These are phyloP conservation scores for Loxodes magnus DNA, from an alignment of 73 alveolate species.

Conservation along the genomic window DNA sequence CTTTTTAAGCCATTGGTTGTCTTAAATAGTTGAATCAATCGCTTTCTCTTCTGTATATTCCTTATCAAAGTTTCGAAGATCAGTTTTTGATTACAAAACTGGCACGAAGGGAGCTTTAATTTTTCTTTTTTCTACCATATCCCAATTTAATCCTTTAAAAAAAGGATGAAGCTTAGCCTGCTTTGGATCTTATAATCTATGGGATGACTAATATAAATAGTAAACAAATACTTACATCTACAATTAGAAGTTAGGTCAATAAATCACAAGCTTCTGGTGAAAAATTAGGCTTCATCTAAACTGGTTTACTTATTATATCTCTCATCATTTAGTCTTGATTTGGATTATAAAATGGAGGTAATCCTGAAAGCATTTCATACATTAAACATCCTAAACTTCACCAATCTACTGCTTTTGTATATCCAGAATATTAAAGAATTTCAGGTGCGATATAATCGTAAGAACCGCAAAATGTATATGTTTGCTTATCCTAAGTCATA, in stretches of 20 bases:
- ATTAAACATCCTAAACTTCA: slow-evolving; percentile 81
- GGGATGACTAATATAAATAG: too few species aligned
- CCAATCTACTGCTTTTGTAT: slow-evolving; percentile 89
- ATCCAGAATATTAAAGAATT: slow-evolving; percentile 71
- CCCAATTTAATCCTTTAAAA: slow-evolving; percentile 51
- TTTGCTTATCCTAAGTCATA: slow-evolving; percentile 37
- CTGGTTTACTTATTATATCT: background rate
- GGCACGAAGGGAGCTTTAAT: background rate
- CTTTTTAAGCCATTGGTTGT: too few species aligned
- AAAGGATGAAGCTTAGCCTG: slow-evolving; percentile 18
- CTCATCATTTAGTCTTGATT: slow-evolving; percentile 1
- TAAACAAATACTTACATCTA: background rate
- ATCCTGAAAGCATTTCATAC: slow-evolving; percentile 95
- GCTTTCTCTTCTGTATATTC: background rate
- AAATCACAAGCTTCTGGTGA: slow-evolving; percentile 5
- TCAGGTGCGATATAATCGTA: slow-evolving; percentile 96
- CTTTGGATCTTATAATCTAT: slow-evolving; percentile 46
- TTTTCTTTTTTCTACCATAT: background rate
- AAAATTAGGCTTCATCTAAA: background rate
- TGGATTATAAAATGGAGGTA: slow-evolving; percentile 71
- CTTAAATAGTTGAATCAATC: too few species aligned
- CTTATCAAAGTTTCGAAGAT: background rate
- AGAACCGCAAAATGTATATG: slow-evolving; percentile 93
- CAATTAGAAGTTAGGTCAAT: background rate
- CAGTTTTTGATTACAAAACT: background rate